Percentiles rank a stretch among this genome's conserved stretches.
Conservation (phyloP, 306 rosid species). For the Cucurbita moschata region DNA sequence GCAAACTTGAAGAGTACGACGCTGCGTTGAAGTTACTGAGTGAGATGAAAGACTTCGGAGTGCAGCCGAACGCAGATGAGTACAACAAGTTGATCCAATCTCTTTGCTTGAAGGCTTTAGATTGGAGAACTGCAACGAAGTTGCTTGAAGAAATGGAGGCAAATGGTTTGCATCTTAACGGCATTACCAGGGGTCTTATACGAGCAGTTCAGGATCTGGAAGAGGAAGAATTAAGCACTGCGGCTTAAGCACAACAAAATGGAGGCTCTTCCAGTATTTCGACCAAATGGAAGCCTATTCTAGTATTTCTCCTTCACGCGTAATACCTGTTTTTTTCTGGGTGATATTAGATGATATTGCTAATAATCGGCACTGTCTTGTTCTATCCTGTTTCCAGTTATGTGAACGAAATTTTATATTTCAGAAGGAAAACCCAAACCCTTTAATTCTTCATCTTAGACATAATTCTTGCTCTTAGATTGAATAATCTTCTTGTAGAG, state of each 20-base stretch:
- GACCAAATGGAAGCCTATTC: neutral
- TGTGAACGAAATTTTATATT: neutral
- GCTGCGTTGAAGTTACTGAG: conserved; percentile 45
- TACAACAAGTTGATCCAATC: conserved; percentile 74
- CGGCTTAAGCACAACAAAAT: neutral
- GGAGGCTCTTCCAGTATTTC: neutral
- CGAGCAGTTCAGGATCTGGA: conserved; percentile 69
- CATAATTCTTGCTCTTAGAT: neutral
- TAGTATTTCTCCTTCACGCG: neutral
- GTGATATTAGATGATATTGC: neutral
- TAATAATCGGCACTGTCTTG: neutral
- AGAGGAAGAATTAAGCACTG: conserved; percentile 24
- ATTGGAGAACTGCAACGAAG: conserved; percentile 69
- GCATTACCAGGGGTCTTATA: conserved; percentile 53
- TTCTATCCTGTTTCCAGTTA: neutral
- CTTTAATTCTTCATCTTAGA: neutral
- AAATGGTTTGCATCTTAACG: conserved; percentile 53
- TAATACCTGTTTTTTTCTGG: neutral
- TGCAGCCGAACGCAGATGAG: conserved; percentile 39
- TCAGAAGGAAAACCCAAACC: neutral
- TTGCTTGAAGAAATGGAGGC: conserved; percentile 64
- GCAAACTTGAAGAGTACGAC: conserved; percentile 64
- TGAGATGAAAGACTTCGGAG: conserved; percentile 71
- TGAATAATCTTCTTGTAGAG: neutral
- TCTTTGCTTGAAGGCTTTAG: conserved; percentile 65